These are phyloP conservation scores for Fagus crenata DNA, from an alignment of 306 rosid species.

Conservation along the genomic window DNA sequence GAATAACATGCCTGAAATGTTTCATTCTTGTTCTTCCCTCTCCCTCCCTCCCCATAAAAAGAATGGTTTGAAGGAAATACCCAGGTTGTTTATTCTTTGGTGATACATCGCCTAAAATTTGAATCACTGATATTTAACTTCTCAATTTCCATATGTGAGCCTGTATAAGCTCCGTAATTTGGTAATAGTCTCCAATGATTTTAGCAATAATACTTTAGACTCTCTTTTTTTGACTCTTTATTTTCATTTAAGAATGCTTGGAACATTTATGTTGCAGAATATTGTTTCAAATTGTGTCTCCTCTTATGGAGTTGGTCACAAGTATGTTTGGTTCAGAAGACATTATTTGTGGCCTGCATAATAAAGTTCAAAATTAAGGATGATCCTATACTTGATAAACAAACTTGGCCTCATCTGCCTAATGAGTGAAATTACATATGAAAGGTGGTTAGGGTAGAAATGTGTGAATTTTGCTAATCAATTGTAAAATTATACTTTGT, in stretches of 20 bases:
- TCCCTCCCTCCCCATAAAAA: not conserved
- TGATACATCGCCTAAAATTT: not conserved
- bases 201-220: not conserved
- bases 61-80: not conserved
- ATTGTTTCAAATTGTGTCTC: not conserved
- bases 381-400: no score
- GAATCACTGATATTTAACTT: not conserved
- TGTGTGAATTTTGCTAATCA: no score
- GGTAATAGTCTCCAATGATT: not conserved
- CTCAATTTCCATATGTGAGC: not conserved
- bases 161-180: not conserved
- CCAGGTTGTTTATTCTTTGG: not conserved
- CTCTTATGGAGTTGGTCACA: not conserved
- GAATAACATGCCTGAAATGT: not conserved
- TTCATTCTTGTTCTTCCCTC: not conserved
- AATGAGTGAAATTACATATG: no score
- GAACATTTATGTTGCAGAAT: not conserved
- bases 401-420: no score
- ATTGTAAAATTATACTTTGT: no score
- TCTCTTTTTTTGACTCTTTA: not conserved
- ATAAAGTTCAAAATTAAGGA: no score
- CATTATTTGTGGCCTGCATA: no score
- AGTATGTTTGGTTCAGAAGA: no score
- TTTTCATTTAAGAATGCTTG: not conserved
- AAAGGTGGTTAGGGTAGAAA: no score